Evolutionary conservation across 805 yeast species (phyloP).

Genomic region (Nakazawaea anatomiae): DNA sequence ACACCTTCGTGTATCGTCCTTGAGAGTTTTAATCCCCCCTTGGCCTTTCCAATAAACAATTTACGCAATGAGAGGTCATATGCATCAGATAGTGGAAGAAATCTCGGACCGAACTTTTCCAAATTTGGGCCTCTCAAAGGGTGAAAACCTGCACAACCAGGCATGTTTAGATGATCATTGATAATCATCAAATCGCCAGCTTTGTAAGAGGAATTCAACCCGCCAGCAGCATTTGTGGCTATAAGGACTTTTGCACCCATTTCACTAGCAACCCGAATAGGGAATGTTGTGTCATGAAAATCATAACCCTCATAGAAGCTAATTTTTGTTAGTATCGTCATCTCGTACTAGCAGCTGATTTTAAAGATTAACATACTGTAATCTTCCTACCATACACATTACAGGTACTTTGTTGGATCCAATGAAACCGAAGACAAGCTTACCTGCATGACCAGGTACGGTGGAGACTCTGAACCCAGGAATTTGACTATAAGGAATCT

Average conservation of each 20-base stretch:
- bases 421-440: conserved; percentile 70
- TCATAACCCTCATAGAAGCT: conserved; percentile 82
- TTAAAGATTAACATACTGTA: conserved; percentile 39
- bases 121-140: conserved; percentile 86
- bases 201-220: conserved; percentile 55
- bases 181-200: conserved; percentile 93
- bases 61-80: conserved; percentile 71
- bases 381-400: conserved; percentile 88
- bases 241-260: conserved; percentile 59
- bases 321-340: background rate
- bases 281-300: conserved; percentile 79
- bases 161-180: conserved; percentile 82
- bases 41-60: conserved; percentile 49
- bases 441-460: conserved; percentile 87
- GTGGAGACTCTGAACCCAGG: conserved; percentile 83
- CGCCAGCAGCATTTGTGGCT: conserved; percentile 98
- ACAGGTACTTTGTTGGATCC: conserved; percentile 70
- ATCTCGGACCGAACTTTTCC: conserved; percentile 76
- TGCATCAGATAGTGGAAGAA: conserved; percentile 84
- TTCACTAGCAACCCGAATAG: conserved; percentile 66
- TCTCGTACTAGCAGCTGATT: too few species aligned
- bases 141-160: conserved; percentile 86
- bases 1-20: conserved; percentile 82
- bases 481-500: conserved; percentile 57
- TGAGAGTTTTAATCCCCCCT: conserved; percentile 28